phyloP scores from a whole-genome alignment of 805 yeast species.

The Kodamaea fukazawae region DNA sequence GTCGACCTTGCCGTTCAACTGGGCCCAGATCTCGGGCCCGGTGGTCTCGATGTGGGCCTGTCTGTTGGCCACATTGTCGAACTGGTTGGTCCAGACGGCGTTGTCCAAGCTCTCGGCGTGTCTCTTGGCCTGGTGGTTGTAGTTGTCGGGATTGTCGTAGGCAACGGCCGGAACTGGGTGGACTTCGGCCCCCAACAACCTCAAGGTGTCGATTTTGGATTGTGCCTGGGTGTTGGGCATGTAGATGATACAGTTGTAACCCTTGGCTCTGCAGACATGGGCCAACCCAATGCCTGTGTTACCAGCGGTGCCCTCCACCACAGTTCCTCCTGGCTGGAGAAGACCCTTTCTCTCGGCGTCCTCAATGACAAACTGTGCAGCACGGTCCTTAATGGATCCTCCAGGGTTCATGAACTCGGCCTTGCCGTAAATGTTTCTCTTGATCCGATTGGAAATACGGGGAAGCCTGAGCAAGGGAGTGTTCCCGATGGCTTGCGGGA shows the following conservation, averaged over 20 bases:
- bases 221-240: conserved; percentile 91
- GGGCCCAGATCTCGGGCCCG: conserved; percentile 92
- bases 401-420: conserved; percentile 95
- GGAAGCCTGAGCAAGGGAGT: conserved; percentile 76
- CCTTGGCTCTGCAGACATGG: conserved; percentile 72
- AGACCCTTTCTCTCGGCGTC: conserved; percentile 74
- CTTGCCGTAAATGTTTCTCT: conserved; percentile 79
- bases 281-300: conserved; percentile 95
- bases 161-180: conserved; percentile 88
- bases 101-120: conserved; percentile 75
- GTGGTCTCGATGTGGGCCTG: conserved; percentile 87
- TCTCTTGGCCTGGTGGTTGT: conserved; percentile 81
- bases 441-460: conserved; percentile 53
- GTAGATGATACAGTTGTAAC: conserved; percentile 81
- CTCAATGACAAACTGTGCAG: conserved; percentile 72
- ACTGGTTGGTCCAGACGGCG: conserved; percentile 92
- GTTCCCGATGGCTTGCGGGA: conserved; percentile 87
- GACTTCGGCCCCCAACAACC: conserved; percentile 80
- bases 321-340: conserved; percentile 74
- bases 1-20: conserved; percentile 71
- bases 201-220: conserved; percentile 70
- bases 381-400: conserved; percentile 88
- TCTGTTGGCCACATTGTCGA: conserved; percentile 84
- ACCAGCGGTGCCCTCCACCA: conserved; percentile 93
- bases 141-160: conserved; percentile 75